Base-by-base conservation (phyloP, 2,329 filamentous ascomycete genomes). In the Rosellinia necatrix region DNA sequence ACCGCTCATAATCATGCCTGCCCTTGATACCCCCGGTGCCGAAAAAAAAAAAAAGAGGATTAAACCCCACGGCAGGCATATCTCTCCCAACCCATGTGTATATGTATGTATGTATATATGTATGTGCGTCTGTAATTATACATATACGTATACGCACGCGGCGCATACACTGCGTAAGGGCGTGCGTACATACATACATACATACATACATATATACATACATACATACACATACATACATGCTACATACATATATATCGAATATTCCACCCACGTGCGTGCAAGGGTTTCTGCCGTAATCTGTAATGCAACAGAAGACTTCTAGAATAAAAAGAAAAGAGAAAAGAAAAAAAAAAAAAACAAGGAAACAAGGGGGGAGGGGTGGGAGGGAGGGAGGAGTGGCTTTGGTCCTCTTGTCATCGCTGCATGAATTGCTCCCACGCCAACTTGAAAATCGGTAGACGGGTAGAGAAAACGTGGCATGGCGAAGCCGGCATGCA, bases 301-400 rank as follows among this genome's bases (percentile, higher is more conserved):
- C 62, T 54, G 41, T 57, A 43, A 53, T 64, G 59, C 56, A 48
- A 61, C 56, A 44, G 64, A 67, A 67, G 22, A 17, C 47, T 67
- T 67, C 65, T 59, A 64, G 65, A 67, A 67, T 25, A 38, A 8
- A 38, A 27, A 17, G 37, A 19, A 22, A 38, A 37, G 17, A 13
- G 4, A 13, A 37, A 25, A 9, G n/a, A 7, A 37, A 37, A 25
- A 9, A 9, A 7, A 37, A 37, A 21, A 29, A 29, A 41, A 41
- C n/a, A 50, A 13, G 38, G 38, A 41, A 22, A 25, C 19, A 25
- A 15, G 38, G 38, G n/a, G 38, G 25, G 21, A 3, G 32, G 12
- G 3, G 9, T 9, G 12, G n/a, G 30, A 6, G 12, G 15, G 12
- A 34, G 15, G 15, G 30, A 6, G 12, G 15, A 34, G 30, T n/a